phyloP scores from a whole-genome alignment of 2,329 filamentous ascomycete species.

The Clonostachys chloroleuca region DNA sequence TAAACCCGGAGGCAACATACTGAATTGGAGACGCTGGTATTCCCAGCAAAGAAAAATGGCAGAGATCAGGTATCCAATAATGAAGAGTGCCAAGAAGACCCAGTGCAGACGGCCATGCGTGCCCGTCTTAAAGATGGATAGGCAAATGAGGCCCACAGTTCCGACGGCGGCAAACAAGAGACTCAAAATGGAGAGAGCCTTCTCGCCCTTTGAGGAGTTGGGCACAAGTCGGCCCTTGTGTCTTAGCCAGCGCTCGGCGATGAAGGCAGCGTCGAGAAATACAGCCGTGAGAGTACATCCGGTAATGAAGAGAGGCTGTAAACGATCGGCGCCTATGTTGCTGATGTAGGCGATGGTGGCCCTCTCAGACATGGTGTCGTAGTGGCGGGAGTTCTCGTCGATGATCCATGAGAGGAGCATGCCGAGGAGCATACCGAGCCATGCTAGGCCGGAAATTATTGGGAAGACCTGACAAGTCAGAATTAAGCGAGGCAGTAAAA shows the following conservation, averaged over 20 bases:
- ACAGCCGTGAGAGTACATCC: slow-evolving; percentile 70
- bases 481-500: too few relatives aligned
- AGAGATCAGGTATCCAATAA: slow-evolving; percentile 77
- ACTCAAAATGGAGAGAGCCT: slow-evolving; percentile 53
- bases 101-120: slow-evolving; percentile 65
- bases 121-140: slow-evolving; percentile 80
- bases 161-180: slow-evolving; percentile 70
- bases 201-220: slow-evolving; percentile 62
- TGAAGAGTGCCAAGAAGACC: slow-evolving; percentile 75
- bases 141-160: slow-evolving; percentile 72
- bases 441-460: slow-evolving; percentile 57
- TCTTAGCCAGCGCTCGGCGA: slow-evolving; percentile 78
- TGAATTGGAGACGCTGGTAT: slow-evolving; percentile 78
- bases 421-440: slow-evolving; percentile 64
- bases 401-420: slow-evolving; percentile 66
- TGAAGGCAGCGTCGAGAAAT: slow-evolving; percentile 78
- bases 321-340: slow-evolving; percentile 53
- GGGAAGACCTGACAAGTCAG: too few relatives aligned
- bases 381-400: slow-evolving; percentile 45
- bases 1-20: slow-evolving; percentile 28
- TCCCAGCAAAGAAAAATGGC: slow-evolving; percentile 88
- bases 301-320: slow-evolving; percentile 76
- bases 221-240: slow-evolving; percentile 74
- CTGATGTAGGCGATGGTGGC: slow-evolving; percentile 70
- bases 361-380: slow-evolving; percentile 51